Evolutionary conservation across 805 yeast species (phyloP), one percentile per base, ranked within the genome.

Genomic region (Torulaspora quercuum): DNA sequence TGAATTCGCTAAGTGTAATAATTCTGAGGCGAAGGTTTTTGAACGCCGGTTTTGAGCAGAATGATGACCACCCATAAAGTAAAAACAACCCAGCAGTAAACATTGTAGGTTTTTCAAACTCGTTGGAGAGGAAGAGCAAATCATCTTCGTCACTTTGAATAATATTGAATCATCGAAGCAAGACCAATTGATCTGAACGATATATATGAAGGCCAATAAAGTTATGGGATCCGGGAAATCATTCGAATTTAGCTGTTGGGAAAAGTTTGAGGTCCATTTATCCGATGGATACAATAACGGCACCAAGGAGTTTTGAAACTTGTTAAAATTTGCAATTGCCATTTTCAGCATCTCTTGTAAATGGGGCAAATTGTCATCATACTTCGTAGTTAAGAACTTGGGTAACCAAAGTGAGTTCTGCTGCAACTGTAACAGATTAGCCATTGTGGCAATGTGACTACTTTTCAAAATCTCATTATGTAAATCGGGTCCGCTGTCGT

Each of bases 171-270:
- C 48, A 44, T 53, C 50, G 21, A 56, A 41, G 39, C 61, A 55
- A 3, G 46, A 45, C 59, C 59, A 54, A 39, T 51, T 50, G 23
- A 57, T 44, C 39, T 59, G 64, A 19, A 56, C 49, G 8, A 59
- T 46, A 30, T 47, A 50, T 10, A 52, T 35, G 10, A 54, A 26
- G 4, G 47, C 41, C 20, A 56, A 27, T 11, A 53, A 23, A n/a
- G 23, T 27, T 10, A 49, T 28, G 4, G 55, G 52, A 26, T 52
- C 44, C 16, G 37, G 33, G 11, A 15, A 18, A n/a, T 19, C 20
- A 8, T 24, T 26, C 17, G 22, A 17, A 20, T 27, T 26, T 14
- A 41, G 25, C 11, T 39, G 15, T 9, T 29, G 27, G 6, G 37
- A 32, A 6, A 52, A 37, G 6, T 27, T 15, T 10, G 26, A 17